phyloP scores from a whole-genome alignment of 169 alveolate genomes.

The Haemoproteus tartakovskyi region DNA sequence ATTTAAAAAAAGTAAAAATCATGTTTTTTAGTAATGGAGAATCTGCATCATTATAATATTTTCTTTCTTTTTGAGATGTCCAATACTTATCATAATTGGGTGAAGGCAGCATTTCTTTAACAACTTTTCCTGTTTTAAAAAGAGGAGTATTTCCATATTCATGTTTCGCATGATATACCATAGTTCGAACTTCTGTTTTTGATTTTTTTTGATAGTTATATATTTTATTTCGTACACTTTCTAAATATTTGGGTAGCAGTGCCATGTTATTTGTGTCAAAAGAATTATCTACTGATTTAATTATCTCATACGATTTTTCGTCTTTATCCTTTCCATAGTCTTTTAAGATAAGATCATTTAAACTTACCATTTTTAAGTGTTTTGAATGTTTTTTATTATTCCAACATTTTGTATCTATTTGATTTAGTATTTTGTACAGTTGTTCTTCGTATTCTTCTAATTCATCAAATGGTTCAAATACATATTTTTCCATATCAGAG shows the following conservation, averaged over 20 bases:
- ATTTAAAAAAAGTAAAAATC: conserved; percentile 47
- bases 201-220: conserved; percentile 63
- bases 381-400: conserved; percentile 52
- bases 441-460: conserved; percentile 63
- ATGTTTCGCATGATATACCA: conserved; percentile 60
- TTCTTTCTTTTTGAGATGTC: neutral
- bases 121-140: conserved; percentile 63
- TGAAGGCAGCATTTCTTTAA: conserved; percentile 62
- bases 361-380: conserved; percentile 52
- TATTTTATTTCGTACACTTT: conserved; percentile 57
- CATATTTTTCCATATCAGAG: too few relatives aligned
- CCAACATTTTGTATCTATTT: conserved; percentile 64
- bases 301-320: neutral
- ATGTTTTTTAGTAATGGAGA: conserved; percentile 38
- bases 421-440: conserved; percentile 44
- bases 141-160: conserved; percentile 44
- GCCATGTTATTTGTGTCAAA: conserved; percentile 28
- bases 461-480: conserved; percentile 62
- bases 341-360: conserved; percentile 51
- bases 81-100: conserved; percentile 62
- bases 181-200: conserved; percentile 30
- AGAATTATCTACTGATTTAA: conserved; percentile 5
- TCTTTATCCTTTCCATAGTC: conserved; percentile 7
- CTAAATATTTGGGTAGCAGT: conserved; percentile 58
- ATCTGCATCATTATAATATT: conserved; percentile 19